Conservation (phyloP, 75 land plant genomes). For the Picea glauca region DNA sequence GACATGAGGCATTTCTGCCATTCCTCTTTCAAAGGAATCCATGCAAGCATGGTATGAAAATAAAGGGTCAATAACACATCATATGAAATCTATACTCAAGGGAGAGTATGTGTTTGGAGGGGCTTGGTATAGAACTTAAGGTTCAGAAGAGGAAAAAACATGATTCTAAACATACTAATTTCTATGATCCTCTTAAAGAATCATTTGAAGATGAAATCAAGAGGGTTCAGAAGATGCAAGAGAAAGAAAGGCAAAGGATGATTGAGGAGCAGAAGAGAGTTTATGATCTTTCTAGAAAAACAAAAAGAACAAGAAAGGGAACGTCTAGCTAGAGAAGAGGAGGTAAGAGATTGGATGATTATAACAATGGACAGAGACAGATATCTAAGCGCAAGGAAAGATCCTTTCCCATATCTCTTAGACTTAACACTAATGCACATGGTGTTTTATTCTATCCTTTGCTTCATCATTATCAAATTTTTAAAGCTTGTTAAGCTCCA, state of each 20-base stretch:
- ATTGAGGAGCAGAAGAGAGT: slow-evolving; percentile 84
- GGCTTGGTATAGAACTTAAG: slow-evolving; percentile 22
- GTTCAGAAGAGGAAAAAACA: slow-evolving; percentile 56
- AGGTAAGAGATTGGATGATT: too few species aligned
- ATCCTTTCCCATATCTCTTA: too few species aligned
- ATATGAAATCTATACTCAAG: slow-evolving; percentile 8
- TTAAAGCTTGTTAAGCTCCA: too few species aligned
- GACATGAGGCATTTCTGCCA: slow-evolving; percentile 31
- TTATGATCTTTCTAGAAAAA: slow-evolving; percentile 70
- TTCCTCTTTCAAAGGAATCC: not conserved
- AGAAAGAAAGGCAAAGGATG: slow-evolving; percentile 72
- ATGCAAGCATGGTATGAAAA: not conserved
- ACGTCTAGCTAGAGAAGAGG: slow-evolving; percentile 65
- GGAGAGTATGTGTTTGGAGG: not conserved
- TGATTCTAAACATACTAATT: slow-evolving; percentile 43
- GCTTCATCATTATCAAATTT: too few species aligned
- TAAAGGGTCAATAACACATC: not conserved
- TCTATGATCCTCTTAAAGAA: slow-evolving; percentile 84
- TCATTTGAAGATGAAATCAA: slow-evolving; percentile 96
- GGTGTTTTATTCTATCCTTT: too few species aligned
- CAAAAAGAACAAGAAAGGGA: slow-evolving; percentile 88
- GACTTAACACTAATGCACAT: too few species aligned
- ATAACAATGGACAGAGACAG: too few species aligned
- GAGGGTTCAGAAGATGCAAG: slow-evolving; percentile 86
- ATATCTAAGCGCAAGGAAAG: too few species aligned